Percentiles rank a stretch among this genome's conserved stretches.
phyloP scores from a whole-genome alignment of 2,329 filamentous ascomycete species.

The Ramichloridium luteum region DNA sequence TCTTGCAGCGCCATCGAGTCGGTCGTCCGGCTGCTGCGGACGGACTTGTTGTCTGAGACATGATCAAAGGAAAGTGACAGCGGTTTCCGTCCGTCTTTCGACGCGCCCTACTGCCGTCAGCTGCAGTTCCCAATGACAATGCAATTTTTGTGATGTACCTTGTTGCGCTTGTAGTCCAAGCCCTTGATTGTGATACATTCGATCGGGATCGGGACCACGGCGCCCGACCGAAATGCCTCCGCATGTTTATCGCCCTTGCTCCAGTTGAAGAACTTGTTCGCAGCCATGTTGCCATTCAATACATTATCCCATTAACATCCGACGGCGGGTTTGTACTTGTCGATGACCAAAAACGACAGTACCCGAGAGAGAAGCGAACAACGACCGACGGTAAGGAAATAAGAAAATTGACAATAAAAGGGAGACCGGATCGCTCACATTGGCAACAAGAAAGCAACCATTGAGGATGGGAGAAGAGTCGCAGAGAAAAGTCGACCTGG shows the following conservation, averaged over 20 bases:
- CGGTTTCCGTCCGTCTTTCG: slow-evolving; percentile 15
- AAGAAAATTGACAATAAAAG: too few species aligned
- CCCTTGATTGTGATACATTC: slow-evolving; percentile 21
- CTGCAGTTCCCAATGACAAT: too few species aligned
- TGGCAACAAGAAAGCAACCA: too few species aligned
- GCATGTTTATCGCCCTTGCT: slow-evolving; percentile 28
- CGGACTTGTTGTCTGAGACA: slow-evolving; percentile 3
- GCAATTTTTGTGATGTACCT: slow-evolving; percentile 14
- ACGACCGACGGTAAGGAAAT: too few species aligned
- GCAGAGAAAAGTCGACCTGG: too few species aligned
- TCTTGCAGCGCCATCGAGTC: slow-evolving; percentile 20
- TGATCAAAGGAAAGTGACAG: slow-evolving; percentile 16
- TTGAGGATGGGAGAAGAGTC: too few species aligned
- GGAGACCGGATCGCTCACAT: too few species aligned
- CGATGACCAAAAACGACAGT: too few species aligned
- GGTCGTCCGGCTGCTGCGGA: slow-evolving; percentile 9
- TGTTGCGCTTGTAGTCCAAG: slow-evolving; percentile 14
- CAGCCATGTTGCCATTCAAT: slow-evolving; percentile 23
- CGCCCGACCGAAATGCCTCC: slow-evolving; percentile 27
- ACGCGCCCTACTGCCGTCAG: slow-evolving; percentile 8
- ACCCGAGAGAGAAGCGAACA: too few species aligned
- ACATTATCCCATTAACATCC: too few species aligned
- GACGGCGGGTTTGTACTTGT: too few species aligned
- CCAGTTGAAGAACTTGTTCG: slow-evolving; percentile 33
- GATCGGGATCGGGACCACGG: slow-evolving; percentile 26